Conservation (phyloP, 345 rosid genomes). For the Kandelia obovata region DNA sequence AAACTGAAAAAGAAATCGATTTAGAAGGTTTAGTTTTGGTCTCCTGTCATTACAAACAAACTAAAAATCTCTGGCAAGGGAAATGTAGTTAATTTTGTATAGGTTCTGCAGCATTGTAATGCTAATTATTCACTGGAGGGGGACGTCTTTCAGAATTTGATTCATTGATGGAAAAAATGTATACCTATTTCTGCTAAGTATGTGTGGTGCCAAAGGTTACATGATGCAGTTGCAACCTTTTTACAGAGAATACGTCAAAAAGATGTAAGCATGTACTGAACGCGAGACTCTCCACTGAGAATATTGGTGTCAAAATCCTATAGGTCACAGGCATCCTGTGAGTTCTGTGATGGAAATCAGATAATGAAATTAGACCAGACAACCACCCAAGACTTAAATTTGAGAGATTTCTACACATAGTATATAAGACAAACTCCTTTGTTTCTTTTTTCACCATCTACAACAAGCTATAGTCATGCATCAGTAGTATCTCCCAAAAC, state of each 20-base stretch:
- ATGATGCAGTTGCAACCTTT: not conserved
- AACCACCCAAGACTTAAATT: not conserved
- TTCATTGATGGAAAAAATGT: not conserved
- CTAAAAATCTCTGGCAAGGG: too few relatives aligned
- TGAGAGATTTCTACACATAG: not conserved
- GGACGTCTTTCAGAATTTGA: not conserved
- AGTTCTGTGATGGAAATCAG: not conserved
- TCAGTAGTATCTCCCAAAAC: not conserved
- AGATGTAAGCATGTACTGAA: not conserved
- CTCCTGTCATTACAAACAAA: too few relatives aligned
- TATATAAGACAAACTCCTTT: not conserved
- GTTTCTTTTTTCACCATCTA: not conserved
- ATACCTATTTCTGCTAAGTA: not conserved
- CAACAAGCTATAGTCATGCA: not conserved
- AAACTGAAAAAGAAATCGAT: too few relatives aligned
- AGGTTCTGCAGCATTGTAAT: not conserved
- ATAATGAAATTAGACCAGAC: conserved; percentile 3
- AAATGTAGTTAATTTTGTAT: not conserved
- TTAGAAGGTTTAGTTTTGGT: too few relatives aligned
- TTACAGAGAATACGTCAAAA: not conserved
- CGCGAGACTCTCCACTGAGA: not conserved
- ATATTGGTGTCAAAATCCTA: not conserved
- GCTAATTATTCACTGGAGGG: not conserved
- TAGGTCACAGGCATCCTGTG: not conserved
- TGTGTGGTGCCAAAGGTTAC: not conserved